Evolutionary conservation across 1,284 basidiomycete species (phyloP).

Genomic region (Lignosus rhinocerotis): DNA sequence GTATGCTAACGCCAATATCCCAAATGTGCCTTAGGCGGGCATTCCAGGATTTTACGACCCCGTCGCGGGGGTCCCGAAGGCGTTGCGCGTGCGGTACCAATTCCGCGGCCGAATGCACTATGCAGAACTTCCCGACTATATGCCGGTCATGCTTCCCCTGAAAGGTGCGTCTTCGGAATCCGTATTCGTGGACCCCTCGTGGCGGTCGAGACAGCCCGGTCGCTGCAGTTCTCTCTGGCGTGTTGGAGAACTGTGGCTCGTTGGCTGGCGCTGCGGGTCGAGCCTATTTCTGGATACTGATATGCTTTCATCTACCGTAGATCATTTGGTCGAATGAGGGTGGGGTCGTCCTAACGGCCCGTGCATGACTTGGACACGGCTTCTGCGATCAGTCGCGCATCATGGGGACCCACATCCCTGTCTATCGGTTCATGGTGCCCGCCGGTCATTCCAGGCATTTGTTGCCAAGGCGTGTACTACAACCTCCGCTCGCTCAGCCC

Average conservation of each 20-base stretch:
- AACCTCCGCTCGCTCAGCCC: conserved; percentile 1
- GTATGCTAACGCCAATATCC: conserved; percentile 1
- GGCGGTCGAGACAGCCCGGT: conserved; percentile 9
- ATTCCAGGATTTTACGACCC: conserved; percentile 80
- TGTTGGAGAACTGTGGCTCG: background rate
- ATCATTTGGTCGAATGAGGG: conserved; percentile 25
- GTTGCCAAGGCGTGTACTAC: conserved; percentile 8
- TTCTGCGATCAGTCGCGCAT: conserved; percentile 20
- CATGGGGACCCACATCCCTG: conserved; percentile 22
- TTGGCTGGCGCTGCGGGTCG: conserved; percentile 6
- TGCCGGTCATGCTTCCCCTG: conserved; percentile 75
- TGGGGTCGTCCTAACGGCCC: conserved; percentile 15
- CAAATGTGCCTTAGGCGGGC: conserved; percentile 44
- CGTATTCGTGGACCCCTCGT: background rate
- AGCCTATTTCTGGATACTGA: conserved; percentile 21
- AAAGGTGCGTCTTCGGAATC: conserved; percentile 50
- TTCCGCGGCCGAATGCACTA: conserved; percentile 79
- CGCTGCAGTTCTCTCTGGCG: background rate
- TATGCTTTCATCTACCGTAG: conserved; percentile 22
- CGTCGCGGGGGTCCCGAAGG: conserved; percentile 66
- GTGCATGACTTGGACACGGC: conserved; percentile 16
- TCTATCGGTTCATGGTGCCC: conserved; percentile 5
- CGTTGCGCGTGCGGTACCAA: conserved; percentile 71
- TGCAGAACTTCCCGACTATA: conserved; percentile 72
- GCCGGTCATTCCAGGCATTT: conserved; percentile 6